Conservation (phyloP, 768 basidiomycete species). For the Dacryopinax spathularia region DNA sequence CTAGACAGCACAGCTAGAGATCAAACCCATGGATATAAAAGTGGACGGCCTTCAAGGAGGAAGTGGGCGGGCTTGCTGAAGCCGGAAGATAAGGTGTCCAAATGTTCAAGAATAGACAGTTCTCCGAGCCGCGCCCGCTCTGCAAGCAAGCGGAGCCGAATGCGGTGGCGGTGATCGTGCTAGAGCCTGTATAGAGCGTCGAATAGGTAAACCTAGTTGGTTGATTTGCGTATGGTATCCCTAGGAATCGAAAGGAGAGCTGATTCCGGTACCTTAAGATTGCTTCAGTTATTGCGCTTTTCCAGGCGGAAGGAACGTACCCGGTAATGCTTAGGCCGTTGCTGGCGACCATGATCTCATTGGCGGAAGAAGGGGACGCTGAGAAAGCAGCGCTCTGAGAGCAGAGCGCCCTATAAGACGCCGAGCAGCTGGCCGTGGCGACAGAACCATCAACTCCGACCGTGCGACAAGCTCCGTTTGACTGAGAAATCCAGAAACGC, state of each 20-base stretch:
- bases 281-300: background rate
- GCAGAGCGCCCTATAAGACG: conserved; percentile 3
- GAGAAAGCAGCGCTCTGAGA: conserved; percentile 8
- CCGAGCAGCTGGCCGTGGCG: background rate
- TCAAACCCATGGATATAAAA: conserved; percentile 20
- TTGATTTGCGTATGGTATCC: conserved; percentile 36
- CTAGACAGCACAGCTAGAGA: too few species aligned
- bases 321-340: conserved; percentile 1
- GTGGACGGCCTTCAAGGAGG: conserved; percentile 15
- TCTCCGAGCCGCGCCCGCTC: conserved; percentile 11
- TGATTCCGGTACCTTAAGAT: conserved; percentile 32
- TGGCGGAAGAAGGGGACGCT: background rate
- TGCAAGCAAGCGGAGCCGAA: conserved; percentile 8
- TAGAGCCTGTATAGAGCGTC: conserved; percentile 16
- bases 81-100: conserved; percentile 20
- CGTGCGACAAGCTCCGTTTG: background rate
- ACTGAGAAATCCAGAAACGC: background rate
- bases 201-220: conserved; percentile 34
- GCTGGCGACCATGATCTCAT: background rate
- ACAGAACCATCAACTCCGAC: background rate
- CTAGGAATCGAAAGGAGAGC: conserved; percentile 37
- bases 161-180: conserved; percentile 7
- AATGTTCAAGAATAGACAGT: conserved; percentile 19
- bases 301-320: background rate
- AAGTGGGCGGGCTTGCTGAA: conserved; percentile 1